Base-by-base conservation (phyloP, 129 eudicot genomes). In the Flaveria trinervia region DNA sequence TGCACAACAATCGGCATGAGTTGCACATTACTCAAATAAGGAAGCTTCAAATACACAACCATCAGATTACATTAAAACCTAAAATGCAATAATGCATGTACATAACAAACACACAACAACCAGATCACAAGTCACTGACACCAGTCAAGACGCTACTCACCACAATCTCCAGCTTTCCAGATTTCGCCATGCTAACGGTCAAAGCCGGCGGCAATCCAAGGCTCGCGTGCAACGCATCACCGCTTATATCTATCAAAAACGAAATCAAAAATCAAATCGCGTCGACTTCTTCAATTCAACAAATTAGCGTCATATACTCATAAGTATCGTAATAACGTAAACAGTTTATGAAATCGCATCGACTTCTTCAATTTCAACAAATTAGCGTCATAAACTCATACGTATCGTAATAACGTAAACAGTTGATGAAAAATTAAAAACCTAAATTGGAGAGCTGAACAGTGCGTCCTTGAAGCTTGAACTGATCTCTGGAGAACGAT, bases 401-500 rank as follows among this genome's bases (percentile, higher is more conserved):
- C 5, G 10, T 9, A 68, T 2, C 9, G 13, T 33, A 66, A 45
- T 26, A 25, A 28, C 15, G n/a, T 10, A 23, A 76, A n/a, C 6
- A 61, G 65, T 10, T 55, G 62, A 71, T 2, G 48, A 61, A 79
- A n/a, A 91, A 89, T 94, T 83, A 41, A 61, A 81, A 39, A 91
- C 97, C 97, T 84, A 92, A 77, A 89, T 92, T 86, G 65, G 95
- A 90, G 73, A 93, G 96, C 66, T 93, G 96, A 5, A 64, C 90
- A 11, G 89, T 90, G 36, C 90, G 95, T 51, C 98, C 98, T 64
- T 93, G 92, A 82, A 90, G 80, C 80, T 93, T 93, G 79, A 93
- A 93, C 86, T 93, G 96, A 86, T 93, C 98, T 85, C 98, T 88
- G 54, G 85, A 52, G 72, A 93, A 93, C 0, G 98, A 93, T 82